These are phyloP conservation scores for Ganoderma resinaceum DNA, from an alignment of 1,284 basidiomycete genomes.

Conservation along the genomic window DNA sequence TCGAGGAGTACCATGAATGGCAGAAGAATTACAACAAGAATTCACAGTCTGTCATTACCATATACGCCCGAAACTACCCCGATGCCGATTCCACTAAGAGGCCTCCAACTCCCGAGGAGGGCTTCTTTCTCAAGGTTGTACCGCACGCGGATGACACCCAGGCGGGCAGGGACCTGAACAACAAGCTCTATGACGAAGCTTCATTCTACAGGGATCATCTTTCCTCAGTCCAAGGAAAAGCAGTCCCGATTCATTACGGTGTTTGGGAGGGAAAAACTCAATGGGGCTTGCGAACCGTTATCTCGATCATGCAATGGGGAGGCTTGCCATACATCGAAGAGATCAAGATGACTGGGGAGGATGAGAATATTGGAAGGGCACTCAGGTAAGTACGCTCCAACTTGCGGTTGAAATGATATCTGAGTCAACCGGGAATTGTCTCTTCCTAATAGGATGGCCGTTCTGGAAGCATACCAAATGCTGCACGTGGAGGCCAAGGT, in stretches of 20 bases:
- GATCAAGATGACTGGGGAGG: too few relatives aligned
- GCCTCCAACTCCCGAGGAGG: not conserved
- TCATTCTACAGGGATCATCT: not conserved
- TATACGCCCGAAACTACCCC: too few relatives aligned
- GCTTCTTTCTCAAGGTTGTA: not conserved
- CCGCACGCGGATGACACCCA: not conserved
- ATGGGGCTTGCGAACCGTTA: not conserved
- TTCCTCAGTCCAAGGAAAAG: not conserved
- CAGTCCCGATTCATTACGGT: not conserved
- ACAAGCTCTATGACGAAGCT: conserved; percentile 9
- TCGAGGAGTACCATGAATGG: too few relatives aligned
- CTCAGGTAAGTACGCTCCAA: not conserved
- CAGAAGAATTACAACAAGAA: too few relatives aligned
- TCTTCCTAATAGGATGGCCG: not conserved
- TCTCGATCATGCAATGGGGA: not conserved
- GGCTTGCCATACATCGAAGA: not conserved
- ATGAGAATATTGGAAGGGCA: not conserved
- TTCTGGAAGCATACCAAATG: not conserved
- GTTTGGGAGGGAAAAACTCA: not conserved
- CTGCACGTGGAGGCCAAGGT: not conserved
- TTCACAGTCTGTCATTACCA: too few relatives aligned
- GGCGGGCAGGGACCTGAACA: not conserved
- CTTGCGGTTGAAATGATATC: not conserved
- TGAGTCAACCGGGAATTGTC: too few relatives aligned
- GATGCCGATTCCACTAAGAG: too few relatives aligned